phyloP scores from a whole-genome alignment of 768 basidiomycete genomes.

The Tricholoma saponaceum region DNA sequence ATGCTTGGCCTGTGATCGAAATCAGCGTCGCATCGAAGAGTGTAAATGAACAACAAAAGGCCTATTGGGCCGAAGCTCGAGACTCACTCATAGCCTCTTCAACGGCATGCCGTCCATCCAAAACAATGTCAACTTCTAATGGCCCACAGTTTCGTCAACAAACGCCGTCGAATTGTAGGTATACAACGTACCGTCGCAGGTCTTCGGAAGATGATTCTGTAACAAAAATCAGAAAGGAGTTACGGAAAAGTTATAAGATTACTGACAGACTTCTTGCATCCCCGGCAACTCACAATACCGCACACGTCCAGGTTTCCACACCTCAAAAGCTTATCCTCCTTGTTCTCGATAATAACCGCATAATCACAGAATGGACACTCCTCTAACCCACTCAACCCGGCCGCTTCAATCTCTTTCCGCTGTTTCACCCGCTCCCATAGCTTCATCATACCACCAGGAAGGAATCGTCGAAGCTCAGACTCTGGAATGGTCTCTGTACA shows the following conservation, averaged over 20 bases:
- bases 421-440: slow-evolving; percentile 62
- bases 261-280: slow-evolving; percentile 60
- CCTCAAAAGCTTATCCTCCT: slow-evolving; percentile 45
- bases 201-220: slow-evolving; percentile 66
- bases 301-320: slow-evolving; percentile 44
- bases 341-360: slow-evolving; percentile 53
- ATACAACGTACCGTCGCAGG: slow-evolving; percentile 25
- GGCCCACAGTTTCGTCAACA: background rate
- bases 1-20: slow-evolving; percentile 47
- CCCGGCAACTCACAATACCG: slow-evolving; percentile 57
- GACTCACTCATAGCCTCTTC: slow-evolving; percentile 79
- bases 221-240: background rate
- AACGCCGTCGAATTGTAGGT: slow-evolving; percentile 21
- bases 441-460: slow-evolving; percentile 52
- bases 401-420: slow-evolving; percentile 62
- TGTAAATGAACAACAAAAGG: background rate
- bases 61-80: background rate
- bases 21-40: slow-evolving; percentile 1
- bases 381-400: slow-evolving; percentile 61
- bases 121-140: slow-evolving; percentile 54
- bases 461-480: slow-evolving; percentile 56
- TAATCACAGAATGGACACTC: slow-evolving; percentile 79
- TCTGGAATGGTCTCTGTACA: slow-evolving; percentile 59
- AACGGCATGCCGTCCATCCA: slow-evolving; percentile 57
- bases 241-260: background rate